These are phyloP conservation scores for Termitomyces sp. DNA, from an alignment of 768 basidiomycete species.

Conservation along the genomic window DNA sequence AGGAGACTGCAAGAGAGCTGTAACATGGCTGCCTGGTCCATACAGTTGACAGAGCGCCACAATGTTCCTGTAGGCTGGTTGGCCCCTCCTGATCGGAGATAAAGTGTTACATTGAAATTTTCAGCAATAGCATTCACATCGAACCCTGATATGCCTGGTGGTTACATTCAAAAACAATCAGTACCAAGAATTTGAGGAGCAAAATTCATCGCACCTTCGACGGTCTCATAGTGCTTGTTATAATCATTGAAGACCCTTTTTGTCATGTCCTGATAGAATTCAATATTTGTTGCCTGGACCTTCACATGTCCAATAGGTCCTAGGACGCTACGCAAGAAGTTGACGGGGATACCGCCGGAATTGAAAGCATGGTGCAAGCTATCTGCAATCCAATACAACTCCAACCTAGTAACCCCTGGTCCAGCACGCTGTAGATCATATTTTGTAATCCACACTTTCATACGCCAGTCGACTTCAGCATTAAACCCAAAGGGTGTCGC, in stretches of 20 bases:
- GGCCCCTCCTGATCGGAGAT: too few species aligned
- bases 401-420: background rate
- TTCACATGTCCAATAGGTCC: background rate
- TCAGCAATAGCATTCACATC: too few species aligned
- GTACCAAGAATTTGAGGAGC: background rate
- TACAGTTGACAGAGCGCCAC: too few species aligned
- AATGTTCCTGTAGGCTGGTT: too few species aligned
- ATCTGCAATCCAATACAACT: conserved; percentile 2
- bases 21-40: too few species aligned
- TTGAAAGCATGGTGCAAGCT: background rate
- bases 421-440: background rate
- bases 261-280: background rate
- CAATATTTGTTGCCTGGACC: background rate
- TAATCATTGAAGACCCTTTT: background rate
- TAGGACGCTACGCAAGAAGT: background rate
- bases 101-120: too few species aligned
- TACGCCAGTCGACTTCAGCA: background rate
- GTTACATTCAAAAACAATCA: background rate
- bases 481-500: background rate
- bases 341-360: background rate
- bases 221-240: background rate
- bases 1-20: too few species aligned
- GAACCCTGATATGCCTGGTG: background rate
- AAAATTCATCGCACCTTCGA: background rate
- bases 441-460: background rate